phyloP scores from a whole-genome alignment of 805 yeast genomes.

The Candida incommunis region DNA sequence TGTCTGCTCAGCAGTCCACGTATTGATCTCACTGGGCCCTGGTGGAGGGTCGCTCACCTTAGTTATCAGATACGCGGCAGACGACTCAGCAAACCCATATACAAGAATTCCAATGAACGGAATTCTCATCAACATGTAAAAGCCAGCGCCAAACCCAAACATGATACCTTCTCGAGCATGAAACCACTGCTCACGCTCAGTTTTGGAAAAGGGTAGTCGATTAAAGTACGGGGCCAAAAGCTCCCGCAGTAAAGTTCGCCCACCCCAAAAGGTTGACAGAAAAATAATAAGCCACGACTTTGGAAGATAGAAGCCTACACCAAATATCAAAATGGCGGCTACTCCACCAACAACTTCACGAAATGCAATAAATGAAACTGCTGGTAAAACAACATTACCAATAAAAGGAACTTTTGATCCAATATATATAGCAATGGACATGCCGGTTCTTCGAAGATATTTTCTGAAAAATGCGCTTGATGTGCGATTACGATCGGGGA shows the following conservation, averaged over 20 bases:
- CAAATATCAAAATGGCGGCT: constrained; percentile 27
- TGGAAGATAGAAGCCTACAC: constrained; percentile 24
- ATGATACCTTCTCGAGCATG: constrained; percentile 39
- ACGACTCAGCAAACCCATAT: constrained; percentile 39
- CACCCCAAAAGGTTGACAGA: constrained; percentile 33
- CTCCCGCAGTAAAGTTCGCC: constrained; percentile 30
- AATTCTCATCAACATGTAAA: constrained; percentile 28
- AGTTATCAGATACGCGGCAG: constrained; percentile 39
- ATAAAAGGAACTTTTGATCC: constrained; percentile 28
- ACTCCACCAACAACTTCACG: constrained; percentile 32
- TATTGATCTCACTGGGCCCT: constrained; percentile 8
- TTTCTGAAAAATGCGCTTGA: constrained; percentile 5
- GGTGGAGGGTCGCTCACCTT: constrained; percentile 37
- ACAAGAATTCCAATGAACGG: constrained; percentile 35
- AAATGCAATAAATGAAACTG: constrained; percentile 30
- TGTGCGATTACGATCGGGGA: neutral
- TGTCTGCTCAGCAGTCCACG: constrained; percentile 20
- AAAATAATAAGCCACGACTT: constrained; percentile 23
- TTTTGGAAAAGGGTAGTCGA: constrained; percentile 27
- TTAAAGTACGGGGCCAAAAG: constrained; percentile 37
- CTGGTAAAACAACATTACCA: constrained; percentile 29
- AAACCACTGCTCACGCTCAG: constrained; percentile 35
- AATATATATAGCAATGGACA: constrained; percentile 21
- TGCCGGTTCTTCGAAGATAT: constrained; percentile 12
- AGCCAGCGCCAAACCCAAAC: constrained; percentile 40